phyloP scores from a whole-genome alignment of 2,329 filamentous ascomycete genomes.

The Penicillium sp. region DNA sequence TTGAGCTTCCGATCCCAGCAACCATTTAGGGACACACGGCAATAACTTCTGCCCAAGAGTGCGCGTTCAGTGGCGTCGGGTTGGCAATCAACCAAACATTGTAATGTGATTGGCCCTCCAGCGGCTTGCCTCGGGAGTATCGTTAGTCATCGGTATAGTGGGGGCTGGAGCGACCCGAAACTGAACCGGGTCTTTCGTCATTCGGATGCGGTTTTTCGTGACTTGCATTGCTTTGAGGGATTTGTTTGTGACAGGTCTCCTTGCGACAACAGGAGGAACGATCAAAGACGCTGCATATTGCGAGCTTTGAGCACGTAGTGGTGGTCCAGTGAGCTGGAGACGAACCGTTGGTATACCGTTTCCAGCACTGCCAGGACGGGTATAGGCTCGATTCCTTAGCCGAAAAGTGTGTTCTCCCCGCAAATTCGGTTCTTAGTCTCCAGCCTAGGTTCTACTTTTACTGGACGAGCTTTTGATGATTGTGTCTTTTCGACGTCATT shows the following conservation, averaged over 20 bases:
- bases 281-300: neutral
- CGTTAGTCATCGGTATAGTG: conserved; percentile 15
- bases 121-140: conserved; percentile 24
- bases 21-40: conserved; percentile 28
- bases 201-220: conserved; percentile 17
- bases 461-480: conserved; percentile 12
- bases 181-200: conserved; percentile 26
- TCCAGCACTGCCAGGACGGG: conserved; percentile 18
- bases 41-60: conserved; percentile 39
- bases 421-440: conserved; percentile 24
- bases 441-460: conserved; percentile 6
- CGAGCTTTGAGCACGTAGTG: neutral
- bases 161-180: conserved; percentile 20
- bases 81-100: conserved; percentile 23
- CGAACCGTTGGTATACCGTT: neutral
- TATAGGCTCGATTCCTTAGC: conserved; percentile 19
- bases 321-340: conserved; percentile 12
- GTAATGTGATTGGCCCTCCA: conserved; percentile 32
- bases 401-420: conserved; percentile 25
- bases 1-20: conserved; percentile 10
- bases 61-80: conserved; percentile 29
- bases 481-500: conserved; percentile 30
- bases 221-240: conserved; percentile 6
- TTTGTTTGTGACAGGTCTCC: neutral
- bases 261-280: neutral